Evolutionary conservation across 1,284 basidiomycete species (phyloP).

Genomic region (Cronartium ribicola): DNA sequence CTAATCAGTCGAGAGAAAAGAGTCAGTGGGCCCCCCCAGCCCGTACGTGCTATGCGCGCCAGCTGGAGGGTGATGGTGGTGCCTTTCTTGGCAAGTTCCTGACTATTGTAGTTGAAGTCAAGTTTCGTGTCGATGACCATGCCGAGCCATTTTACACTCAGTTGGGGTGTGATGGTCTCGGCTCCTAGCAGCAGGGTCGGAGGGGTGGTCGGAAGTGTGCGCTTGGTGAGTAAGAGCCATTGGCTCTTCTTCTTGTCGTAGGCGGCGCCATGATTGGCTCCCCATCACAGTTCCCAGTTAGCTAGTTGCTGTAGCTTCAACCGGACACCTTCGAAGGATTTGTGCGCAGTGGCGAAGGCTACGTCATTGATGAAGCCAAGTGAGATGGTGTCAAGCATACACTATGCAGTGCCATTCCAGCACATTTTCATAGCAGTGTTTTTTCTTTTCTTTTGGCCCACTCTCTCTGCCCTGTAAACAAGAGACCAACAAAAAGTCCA

Average conservation of each 20-base stretch:
- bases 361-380: conserved; percentile 22
- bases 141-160: neutral
- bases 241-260: conserved; percentile 6
- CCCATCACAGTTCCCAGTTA: neutral
- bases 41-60: neutral
- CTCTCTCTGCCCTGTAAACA: too few species aligned
- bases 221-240: neutral
- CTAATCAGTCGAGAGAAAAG: neutral
- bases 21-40: neutral
- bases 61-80: neutral
- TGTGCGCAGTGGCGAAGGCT: neutral
- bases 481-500: too few species aligned
- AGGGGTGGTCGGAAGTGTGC: neutral
- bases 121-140: neutral
- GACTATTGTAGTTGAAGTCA: neutral
- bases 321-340: neutral
- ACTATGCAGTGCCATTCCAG: too few species aligned
- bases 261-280: neutral
- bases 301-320: neutral
- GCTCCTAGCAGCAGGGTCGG: neutral
- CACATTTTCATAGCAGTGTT: too few species aligned
- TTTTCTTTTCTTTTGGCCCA: too few species aligned
- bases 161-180: neutral
- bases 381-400: neutral
- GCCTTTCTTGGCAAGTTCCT: neutral